Evolutionary conservation across 2,329 filamentous ascomycete genomes (phyloP).

Genomic region (Hypoxylon sp.): DNA sequence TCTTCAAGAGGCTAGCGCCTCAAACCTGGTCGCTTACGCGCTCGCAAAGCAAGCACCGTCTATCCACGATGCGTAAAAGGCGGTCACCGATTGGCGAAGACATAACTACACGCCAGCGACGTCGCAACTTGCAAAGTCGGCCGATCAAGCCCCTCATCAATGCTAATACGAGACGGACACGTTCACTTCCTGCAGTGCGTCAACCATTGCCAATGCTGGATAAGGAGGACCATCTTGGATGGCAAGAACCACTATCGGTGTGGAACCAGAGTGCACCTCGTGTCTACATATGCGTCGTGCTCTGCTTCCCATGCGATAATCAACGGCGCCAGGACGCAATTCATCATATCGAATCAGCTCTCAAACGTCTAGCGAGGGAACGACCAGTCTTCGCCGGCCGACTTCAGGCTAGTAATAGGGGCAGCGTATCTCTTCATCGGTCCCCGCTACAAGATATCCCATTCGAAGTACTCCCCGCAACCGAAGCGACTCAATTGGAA

Average conservation of each 20-base stretch:
- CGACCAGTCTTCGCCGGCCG: constrained; percentile 53
- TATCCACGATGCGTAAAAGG: constrained; percentile 47
- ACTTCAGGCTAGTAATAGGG: constrained; percentile 48
- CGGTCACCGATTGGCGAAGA: constrained; percentile 47
- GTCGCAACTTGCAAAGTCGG: constrained; percentile 42
- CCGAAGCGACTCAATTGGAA: constrained; percentile 38
- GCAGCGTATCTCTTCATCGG: constrained; percentile 47
- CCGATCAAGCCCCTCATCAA: constrained; percentile 41
- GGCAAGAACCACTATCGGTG: constrained; percentile 52
- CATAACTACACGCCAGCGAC: constrained; percentile 45
- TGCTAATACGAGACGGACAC: constrained; percentile 40
- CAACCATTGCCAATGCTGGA: constrained; percentile 47
- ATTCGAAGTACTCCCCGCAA: constrained; percentile 45
- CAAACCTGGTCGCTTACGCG: constrained; percentile 36
- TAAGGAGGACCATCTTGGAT: constrained; percentile 43
- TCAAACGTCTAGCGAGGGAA: constrained; percentile 51
- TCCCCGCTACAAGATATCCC: constrained; percentile 51
- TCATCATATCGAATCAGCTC: constrained; percentile 49
- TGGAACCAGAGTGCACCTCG: constrained; percentile 56
- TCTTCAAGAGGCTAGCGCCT: constrained; percentile 42
- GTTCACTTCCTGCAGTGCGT: constrained; percentile 36
- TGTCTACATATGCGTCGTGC: constrained; percentile 55
- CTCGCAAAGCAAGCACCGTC: constrained; percentile 21
- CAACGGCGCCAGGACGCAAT: constrained; percentile 43
- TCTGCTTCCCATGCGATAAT: constrained; percentile 54